Conservation (phyloP, 2,329 filamentous ascomycete species). For the Monosporascus sp. region DNA sequence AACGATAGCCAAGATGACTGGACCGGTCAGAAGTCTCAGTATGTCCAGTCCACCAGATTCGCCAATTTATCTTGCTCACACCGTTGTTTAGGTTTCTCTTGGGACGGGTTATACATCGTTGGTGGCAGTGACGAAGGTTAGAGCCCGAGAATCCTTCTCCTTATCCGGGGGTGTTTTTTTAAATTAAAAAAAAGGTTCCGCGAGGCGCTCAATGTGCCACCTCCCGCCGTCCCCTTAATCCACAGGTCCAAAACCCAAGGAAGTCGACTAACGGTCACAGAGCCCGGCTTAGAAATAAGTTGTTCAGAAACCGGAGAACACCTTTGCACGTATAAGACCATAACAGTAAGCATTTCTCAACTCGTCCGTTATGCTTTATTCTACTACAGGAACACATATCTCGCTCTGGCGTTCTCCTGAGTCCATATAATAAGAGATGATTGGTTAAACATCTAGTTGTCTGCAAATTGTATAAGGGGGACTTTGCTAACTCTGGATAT, state of each 20-base stretch:
- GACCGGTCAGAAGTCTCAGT: conserved; percentile 66
- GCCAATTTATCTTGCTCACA: conserved; percentile 14
- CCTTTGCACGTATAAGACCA: conserved; percentile 66
- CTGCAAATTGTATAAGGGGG: too few species aligned
- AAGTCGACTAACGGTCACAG: conserved; percentile 26
- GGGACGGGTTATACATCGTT: conserved; percentile 70
- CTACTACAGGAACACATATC: too few species aligned
- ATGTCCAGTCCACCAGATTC: conserved; percentile 21
- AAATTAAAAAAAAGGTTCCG: background rate
- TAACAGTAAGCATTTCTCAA: conserved; percentile 30
- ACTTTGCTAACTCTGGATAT: background rate
- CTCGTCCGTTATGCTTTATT: background rate
- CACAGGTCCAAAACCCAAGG: background rate
- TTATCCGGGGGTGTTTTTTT: background rate
- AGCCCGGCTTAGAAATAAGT: conserved; percentile 60
- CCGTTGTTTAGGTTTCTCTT: conserved; percentile 58
- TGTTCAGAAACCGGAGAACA: conserved; percentile 71
- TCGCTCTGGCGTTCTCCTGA: too few species aligned
- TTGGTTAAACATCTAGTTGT: too few species aligned
- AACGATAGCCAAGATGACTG: conserved; percentile 63
- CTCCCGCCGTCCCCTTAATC: too few species aligned
- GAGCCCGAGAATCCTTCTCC: conserved; percentile 6
- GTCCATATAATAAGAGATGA: too few species aligned
- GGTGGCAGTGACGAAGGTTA: conserved; percentile 69
- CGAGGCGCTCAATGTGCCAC: conserved; percentile 4